Evolutionary conservation across 257 asterid genomes (phyloP).

Genomic region (Dorcoceras hygrometricum): DNA sequence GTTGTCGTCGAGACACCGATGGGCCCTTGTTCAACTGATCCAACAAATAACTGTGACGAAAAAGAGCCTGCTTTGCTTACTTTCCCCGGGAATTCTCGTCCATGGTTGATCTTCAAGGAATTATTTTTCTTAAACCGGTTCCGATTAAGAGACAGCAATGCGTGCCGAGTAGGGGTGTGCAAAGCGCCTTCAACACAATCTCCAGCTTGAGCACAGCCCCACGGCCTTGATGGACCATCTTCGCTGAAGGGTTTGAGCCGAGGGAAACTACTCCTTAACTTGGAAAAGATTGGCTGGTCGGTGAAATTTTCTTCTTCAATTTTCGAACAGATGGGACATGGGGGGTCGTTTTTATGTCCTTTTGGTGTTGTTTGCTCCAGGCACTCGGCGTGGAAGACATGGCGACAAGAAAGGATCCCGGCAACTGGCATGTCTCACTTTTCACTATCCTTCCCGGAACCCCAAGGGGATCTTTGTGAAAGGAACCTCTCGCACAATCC

Average conservation of each 20-base stretch:
- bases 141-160: slow-evolving; percentile 65
- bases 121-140: slow-evolving; percentile 57
- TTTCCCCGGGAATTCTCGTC: slow-evolving; percentile 68
- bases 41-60: slow-evolving; percentile 53
- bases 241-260: slow-evolving; percentile 60
- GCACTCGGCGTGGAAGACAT: slow-evolving; percentile 95
- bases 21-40: slow-evolving; percentile 50
- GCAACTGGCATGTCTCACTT: slow-evolving; percentile 90
- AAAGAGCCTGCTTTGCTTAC: slow-evolving; percentile 53
- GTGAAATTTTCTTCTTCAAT: slow-evolving; percentile 62
- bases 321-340: slow-evolving; percentile 78
- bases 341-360: slow-evolving; percentile 77
- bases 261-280: slow-evolving; percentile 53
- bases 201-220: slow-evolving; percentile 85
- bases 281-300: slow-evolving; percentile 53
- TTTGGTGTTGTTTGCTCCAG: slow-evolving; percentile 87
- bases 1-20: slow-evolving; percentile 54
- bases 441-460: slow-evolving; percentile 75
- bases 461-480: slow-evolving; percentile 91
- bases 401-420: slow-evolving; percentile 88
- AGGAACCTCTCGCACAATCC: slow-evolving; percentile 85
- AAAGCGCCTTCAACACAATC: slow-evolving; percentile 86
- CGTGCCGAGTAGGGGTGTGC: slow-evolving; percentile 54
- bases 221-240: slow-evolving; percentile 66
- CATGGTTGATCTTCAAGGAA: slow-evolving; percentile 48